Conservation (phyloP, 2,329 filamentous ascomycete species). For the Hypomyces rosellus region DNA sequence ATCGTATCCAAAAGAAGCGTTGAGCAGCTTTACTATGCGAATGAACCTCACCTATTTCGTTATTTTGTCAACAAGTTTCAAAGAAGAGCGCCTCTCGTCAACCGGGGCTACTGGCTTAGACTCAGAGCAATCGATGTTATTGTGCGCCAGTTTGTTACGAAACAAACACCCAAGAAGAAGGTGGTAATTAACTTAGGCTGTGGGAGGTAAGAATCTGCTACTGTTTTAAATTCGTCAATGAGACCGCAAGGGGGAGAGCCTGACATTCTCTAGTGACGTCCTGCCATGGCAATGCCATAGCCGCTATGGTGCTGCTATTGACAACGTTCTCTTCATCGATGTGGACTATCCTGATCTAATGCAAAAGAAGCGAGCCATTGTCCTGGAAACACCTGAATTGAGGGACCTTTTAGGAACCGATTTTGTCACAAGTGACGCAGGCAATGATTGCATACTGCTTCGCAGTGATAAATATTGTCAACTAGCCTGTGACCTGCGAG, state of each 20-base stretch:
- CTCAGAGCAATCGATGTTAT: conserved; percentile 75
- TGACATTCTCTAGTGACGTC: conserved; percentile 60
- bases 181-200: conserved; percentile 80
- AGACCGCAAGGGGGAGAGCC: neutral
- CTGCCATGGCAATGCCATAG: conserved; percentile 77
- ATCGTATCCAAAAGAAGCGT: conserved; percentile 91
- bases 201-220: conserved; percentile 65
- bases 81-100: conserved; percentile 79
- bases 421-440: conserved; percentile 29
- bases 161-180: conserved; percentile 50
- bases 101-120: conserved; percentile 81
- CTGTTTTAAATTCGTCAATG: neutral
- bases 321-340: conserved; percentile 66
- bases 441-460: conserved; percentile 47
- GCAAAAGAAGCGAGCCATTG: conserved; percentile 61
- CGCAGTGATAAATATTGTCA: conserved; percentile 68
- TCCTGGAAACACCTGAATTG: conserved; percentile 58
- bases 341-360: conserved; percentile 82
- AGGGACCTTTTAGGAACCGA: conserved; percentile 26
- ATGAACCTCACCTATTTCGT: conserved; percentile 76
- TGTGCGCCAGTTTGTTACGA: conserved; percentile 66
- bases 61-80: conserved; percentile 83
- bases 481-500: conserved; percentile 72
- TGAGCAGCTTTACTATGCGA: conserved; percentile 75
- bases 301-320: conserved; percentile 54